Base-by-base conservation (phyloP, 176 grass and related monocot species). In the Olyra latifolia region DNA sequence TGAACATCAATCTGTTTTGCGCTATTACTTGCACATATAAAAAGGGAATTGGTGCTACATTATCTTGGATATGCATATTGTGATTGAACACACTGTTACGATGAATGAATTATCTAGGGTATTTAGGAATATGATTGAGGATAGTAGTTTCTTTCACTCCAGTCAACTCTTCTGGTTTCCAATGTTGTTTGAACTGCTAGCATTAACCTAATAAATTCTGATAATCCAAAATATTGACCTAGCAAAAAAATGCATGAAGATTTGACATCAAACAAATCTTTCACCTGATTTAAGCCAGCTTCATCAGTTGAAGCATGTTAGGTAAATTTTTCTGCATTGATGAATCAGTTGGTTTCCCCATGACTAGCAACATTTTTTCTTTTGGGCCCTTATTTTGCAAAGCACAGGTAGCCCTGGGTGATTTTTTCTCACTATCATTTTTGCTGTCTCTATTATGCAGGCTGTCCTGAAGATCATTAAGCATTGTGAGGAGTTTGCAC, bases 391-490 rank as follows among this genome's bases (percentile, higher is more conserved):
- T 47, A 38, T 58, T 54, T 55, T 44, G 65, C 10, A 63, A 71
- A 49, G 16, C 4, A 84, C 40, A 52, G 14, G 1, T 83, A 12
- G 17, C 30, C 7, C 41, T 6, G 64, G 5, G 72, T 74, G 35
- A 16, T 53, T 75, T 70, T 1, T 75, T 54, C 17, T 82, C 54
- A 65, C 27, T 82, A 9, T 44, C 41, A 49, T 71, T 67, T 54
- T 7, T 70, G 4, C 44, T 69, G 45, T 81, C 56, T 80, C 41
- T 27, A 49, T 76, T 71, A 56, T 46, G 13, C 82, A 99, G 97
- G 88, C 91, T 0, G 84, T 99, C 43, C 53, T 99, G 59, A 99
- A 93, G 79, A 96, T 99, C 67, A 99, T 99, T 87, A 99, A 99
- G 55, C 97, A 93, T 24, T 96, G 97, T 45, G 94, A 96, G 73